These are phyloP conservation scores for Neonectria sp. DNA, from an alignment of 2,329 filamentous ascomycete species.

Conservation along the genomic window DNA sequence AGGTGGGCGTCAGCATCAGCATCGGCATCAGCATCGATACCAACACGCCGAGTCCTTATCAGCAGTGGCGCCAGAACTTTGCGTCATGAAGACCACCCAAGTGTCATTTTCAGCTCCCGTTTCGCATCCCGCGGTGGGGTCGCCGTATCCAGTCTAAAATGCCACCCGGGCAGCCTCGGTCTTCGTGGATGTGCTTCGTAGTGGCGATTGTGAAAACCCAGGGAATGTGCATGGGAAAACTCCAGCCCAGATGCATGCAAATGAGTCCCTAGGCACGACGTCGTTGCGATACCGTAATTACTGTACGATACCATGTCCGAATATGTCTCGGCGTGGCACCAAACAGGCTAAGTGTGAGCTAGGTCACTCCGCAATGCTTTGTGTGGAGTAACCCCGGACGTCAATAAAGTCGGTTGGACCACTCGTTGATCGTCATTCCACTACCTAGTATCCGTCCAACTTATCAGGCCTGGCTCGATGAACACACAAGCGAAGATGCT, in stretches of 20 bases:
- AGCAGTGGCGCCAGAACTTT: conserved; percentile 6
- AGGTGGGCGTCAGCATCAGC: conserved; percentile 13
- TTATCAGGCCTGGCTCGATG: not conserved
- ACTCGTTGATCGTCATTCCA: not conserved
- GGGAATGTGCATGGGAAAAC: not conserved
- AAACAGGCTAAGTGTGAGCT: not conserved
- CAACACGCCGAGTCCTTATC: conserved; percentile 5
- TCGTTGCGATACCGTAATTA: not conserved
- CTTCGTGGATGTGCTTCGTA: not conserved
- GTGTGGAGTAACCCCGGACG: conserved; percentile 12
- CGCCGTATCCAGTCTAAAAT: conserved; percentile 9
- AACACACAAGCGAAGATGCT: conserved; percentile 14
- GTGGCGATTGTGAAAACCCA: too few relatives aligned
- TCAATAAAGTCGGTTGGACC: not conserved
- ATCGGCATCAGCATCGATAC: conserved; percentile 3
- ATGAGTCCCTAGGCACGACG: not conserved
- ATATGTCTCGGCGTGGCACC: not conserved
- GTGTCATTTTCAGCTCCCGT: conserved; percentile 8
- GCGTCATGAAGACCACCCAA: conserved; percentile 10
- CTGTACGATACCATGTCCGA: not conserved
- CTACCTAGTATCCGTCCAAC: not conserved
- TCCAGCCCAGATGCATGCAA: not conserved
- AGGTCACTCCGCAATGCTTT: conserved; percentile 2
- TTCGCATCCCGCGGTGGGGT: conserved; percentile 19
- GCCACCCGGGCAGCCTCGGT: not conserved